Conservation (phyloP, 805 yeast genomes). For the Kluyveromyces siamensis region DNA sequence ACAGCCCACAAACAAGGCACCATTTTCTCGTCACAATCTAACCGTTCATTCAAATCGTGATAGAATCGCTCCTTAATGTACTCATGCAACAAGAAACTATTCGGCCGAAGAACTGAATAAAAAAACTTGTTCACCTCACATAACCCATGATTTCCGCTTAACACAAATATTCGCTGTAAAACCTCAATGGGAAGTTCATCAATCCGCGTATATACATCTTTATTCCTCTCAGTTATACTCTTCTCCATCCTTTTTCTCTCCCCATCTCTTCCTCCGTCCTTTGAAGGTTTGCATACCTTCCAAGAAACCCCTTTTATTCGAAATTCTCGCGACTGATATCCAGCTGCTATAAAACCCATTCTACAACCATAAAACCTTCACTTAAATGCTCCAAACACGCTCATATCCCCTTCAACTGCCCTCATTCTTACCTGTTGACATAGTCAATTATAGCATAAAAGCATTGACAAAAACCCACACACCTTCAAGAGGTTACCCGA, state of each 20-base stretch:
- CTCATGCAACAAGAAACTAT: slow-evolving; percentile 7
- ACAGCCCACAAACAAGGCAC: slow-evolving; percentile 3
- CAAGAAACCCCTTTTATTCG: neutral
- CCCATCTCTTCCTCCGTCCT: neutral
- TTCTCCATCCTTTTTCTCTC: neutral
- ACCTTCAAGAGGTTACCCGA: no score
- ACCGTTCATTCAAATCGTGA: neutral
- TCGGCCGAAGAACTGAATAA: slow-evolving; percentile 10
- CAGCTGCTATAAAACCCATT: slow-evolving; percentile 1
- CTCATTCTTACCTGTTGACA: no score
- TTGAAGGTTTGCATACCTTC: neutral
- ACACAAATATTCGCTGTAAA: slow-evolving; percentile 12
- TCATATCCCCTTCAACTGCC: no score
- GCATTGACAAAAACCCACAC: no score
- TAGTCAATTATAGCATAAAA: no score
- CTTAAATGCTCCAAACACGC: no score
- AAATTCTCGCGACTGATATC: neutral
- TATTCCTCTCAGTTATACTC: neutral
- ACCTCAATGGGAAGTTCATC: slow-evolving; percentile 13
- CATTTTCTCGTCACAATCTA: neutral
- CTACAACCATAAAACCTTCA: neutral
- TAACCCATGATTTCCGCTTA: slow-evolving; percentile 8
- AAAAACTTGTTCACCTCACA: slow-evolving; percentile 13
- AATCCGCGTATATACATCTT: neutral
- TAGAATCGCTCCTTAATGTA: slow-evolving; percentile 5